Base-by-base conservation (phyloP, 306 rosid genomes). In the Prunus padus region DNA sequence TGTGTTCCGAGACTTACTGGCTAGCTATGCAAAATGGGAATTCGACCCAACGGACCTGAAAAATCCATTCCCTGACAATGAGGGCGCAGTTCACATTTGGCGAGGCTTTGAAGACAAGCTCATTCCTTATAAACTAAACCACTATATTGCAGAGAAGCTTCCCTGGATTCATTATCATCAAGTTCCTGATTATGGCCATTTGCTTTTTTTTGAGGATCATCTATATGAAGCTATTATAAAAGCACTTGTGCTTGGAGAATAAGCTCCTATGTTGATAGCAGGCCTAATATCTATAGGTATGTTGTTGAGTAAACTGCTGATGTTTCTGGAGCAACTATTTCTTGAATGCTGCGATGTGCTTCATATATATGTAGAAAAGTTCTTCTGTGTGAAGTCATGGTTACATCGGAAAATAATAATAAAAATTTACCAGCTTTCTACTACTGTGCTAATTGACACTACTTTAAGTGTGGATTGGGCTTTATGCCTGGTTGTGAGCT, bases 101-200 rank as follows among this genome's bases (percentile, higher is more conserved):
- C 97, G 86, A 84, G 98, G 92, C 1, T 73, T 57, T 18, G 77
- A 80, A 57, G 98, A 93, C 70, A 84, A 60, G 75, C 71, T 91
- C 46, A 77, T 88, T 81, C 89, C 97, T 13, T 60, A 76, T 22
- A 76, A 57, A 8, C 0, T 89, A 26, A 85, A 85, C 57, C 84
- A 91, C 31, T 88, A 85, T 77, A 76, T 93, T 57, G 78, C 88
- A 15, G 63, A 86, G 66, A 86, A 88, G 74, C 86, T 88, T 42
- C 87, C 87, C 0, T 91, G 98, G 98, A 86, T 93, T 85, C 87
- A 4, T n/a, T 91, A 91, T 79, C 98, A 93, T 1, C 93, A 91
- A 81, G 59, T 93, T 83, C 66, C 90, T 59, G 80, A 81, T 67
- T 84, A 16, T 13, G 98, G 98, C 13, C 98, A 93, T 80, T 19